These are phyloP conservation scores for Allium sativum DNA, from an alignment of 106 monocot species.

Conservation along the genomic window DNA sequence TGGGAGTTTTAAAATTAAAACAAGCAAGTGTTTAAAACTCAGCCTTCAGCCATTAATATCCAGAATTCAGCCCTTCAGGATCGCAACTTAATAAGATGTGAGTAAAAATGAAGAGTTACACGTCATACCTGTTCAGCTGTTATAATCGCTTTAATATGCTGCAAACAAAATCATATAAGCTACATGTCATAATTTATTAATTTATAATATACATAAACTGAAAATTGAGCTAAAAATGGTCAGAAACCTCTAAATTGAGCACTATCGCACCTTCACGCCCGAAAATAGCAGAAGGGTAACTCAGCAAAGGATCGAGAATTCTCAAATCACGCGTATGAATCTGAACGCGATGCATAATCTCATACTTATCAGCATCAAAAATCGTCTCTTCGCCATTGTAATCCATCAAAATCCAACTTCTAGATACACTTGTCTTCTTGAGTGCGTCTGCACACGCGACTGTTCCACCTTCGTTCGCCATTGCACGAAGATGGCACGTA, in stretches of 20 bases:
- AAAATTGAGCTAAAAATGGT: background rate
- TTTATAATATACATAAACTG: background rate
- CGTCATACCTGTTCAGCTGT: slow-evolving; percentile 69
- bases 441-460: slow-evolving; percentile 9
- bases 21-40: too few relatives aligned
- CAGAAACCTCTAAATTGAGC: slow-evolving; percentile 86
- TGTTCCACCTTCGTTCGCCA: slow-evolving; percentile 1
- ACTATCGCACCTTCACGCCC: slow-evolving; percentile 88
- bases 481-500: background rate
- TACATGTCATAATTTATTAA: background rate
- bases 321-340: slow-evolving; percentile 81
- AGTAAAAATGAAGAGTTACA: background rate
- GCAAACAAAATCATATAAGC: slow-evolving; percentile 14
- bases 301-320: slow-evolving; percentile 78
- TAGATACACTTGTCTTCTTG: slow-evolving; percentile 40
- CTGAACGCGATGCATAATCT: slow-evolving; percentile 88
- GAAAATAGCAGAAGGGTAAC: slow-evolving; percentile 84
- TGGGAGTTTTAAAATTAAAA: too few relatives aligned
- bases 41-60: too few relatives aligned
- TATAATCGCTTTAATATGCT: slow-evolving; percentile 96
- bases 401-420: slow-evolving; percentile 81
- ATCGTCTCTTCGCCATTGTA: slow-evolving; percentile 43
- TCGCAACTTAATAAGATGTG: too few relatives aligned
- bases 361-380: slow-evolving; percentile 82
- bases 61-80: too few relatives aligned